Base-by-base conservation (phyloP, 495 filamentous ascomycete species). In the Trichodelitschia bisporula region DNA sequence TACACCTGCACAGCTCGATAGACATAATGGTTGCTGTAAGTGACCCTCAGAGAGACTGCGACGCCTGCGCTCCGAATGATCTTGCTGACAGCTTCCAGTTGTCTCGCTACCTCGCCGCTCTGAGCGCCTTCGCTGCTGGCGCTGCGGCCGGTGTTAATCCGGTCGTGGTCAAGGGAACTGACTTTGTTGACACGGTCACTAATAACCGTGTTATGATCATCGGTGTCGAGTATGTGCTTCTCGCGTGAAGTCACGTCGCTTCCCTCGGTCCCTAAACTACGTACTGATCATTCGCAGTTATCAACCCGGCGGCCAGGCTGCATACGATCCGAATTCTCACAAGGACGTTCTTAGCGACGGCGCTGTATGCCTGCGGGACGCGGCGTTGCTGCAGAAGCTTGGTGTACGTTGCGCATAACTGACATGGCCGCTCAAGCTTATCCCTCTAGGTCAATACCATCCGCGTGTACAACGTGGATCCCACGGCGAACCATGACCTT, bases 381-480 rank as follows among this genome's bases (percentile, higher is more conserved):
- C 86, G 29, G 80, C 80, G 6, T 56, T 95, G 15, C 78, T 95
- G 66, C 84, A 95, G 58, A 48, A 61, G 16, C 58, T 95, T 33
- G 75, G 72, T 53, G 53, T 63, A 36, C 15, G 32, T 30, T 24
- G 12, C 15, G 12, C 23, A 6, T 6, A 24, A 24, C 21, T 24
- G 6, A n/a, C 6, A 24, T 6, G 6, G 6, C n/a, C 21, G 21
- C n/a, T 24, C 6, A 6, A 24, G 21, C 21, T 6, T 53, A 39
- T 50, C 32, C 17, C 15, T 9, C 1, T 32, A 62, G 68, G 63
- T 86, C 38, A 92, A 95, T 58, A 72, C 79, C 18, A 84, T 95
- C 50, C 77, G 84, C 37, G 66, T 86, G 5, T 95, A 95, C 61
- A 95, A 92, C 59, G 47, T 93, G 32, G 68, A 77, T 44, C 83